Evolutionary conservation across 345 rosid genomes (phyloP).

Genomic region (Eucalyptus cloeziana): DNA sequence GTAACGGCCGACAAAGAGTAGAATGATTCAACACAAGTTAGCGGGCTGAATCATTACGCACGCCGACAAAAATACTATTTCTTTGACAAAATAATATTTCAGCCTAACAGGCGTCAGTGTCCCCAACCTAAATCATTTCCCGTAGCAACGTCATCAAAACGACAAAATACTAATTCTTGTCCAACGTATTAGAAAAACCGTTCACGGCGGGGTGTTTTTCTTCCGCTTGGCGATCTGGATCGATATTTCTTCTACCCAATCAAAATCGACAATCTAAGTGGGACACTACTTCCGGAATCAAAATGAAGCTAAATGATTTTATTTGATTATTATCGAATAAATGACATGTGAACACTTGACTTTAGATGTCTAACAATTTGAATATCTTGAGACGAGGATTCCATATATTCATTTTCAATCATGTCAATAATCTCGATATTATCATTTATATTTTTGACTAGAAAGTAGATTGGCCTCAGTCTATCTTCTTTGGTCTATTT

Average conservation of each 20-base stretch:
- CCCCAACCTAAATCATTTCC: background rate
- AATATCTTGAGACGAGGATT: no score
- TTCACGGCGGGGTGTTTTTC: no score
- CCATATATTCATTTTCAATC: background rate
- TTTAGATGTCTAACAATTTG: background rate
- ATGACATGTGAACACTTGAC: background rate
- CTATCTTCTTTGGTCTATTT: background rate
- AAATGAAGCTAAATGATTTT: background rate
- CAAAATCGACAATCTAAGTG: background rate
- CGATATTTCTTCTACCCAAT: no score
- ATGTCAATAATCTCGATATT: background rate
- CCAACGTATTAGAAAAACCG: no score
- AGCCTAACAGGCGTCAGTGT: background rate
- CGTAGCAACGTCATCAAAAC: background rate
- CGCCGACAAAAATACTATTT: background rate
- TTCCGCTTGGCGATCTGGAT: no score
- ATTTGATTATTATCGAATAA: background rate
- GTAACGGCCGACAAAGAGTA: background rate
- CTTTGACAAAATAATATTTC: no score
- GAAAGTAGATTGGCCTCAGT: fast-evolving
- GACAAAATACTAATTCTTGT: no score
- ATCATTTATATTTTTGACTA: background rate
- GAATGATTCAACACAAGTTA: background rate
- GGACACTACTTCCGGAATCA: background rate
- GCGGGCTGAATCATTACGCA: background rate